Conservation (phyloP, 257 asterid genomes). For the Solanum medicagineum region DNA sequence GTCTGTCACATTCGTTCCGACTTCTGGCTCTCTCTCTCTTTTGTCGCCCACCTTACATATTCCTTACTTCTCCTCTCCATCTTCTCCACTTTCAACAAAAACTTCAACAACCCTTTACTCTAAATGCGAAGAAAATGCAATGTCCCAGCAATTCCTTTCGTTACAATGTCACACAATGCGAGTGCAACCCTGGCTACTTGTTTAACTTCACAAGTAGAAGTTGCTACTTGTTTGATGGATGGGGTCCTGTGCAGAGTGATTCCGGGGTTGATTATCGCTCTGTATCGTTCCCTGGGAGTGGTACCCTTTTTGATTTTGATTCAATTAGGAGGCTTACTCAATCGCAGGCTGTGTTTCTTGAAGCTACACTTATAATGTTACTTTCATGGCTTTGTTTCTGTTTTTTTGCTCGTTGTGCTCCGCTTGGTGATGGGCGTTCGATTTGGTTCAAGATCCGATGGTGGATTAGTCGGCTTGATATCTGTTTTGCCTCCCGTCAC, state of each 20-base stretch:
- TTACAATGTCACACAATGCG: constrained; percentile 51
- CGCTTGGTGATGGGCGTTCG: constrained; percentile 58
- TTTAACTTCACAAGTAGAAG: constrained; percentile 18
- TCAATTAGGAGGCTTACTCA: constrained; percentile 70
- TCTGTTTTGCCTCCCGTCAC: constrained; percentile 73
- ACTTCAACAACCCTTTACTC: neutral
- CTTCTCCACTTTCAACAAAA: no score
- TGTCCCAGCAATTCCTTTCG: constrained; percentile 59
- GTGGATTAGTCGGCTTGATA: constrained; percentile 90
- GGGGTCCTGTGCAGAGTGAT: constrained; percentile 23
- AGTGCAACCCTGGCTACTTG: constrained; percentile 72
- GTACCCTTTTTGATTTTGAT: constrained; percentile 55
- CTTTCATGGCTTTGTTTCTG: constrained; percentile 67
- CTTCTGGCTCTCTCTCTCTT: neutral
- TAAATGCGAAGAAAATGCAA: constrained; percentile 19
- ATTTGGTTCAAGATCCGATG: constrained; percentile 76
- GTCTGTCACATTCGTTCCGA: neutral
- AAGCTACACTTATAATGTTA: constrained; percentile 61
- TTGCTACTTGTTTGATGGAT: constrained; percentile 38
- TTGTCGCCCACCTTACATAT: neutral
- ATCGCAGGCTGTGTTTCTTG: constrained; percentile 86
- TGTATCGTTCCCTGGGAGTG: constrained; percentile 44
- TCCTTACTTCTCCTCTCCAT: neutral
- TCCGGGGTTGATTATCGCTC: constrained; percentile 61
- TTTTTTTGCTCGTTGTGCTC: constrained; percentile 44